phyloP scores from a whole-genome alignment of 1,284 basidiomycete genomes.

The Rhodotorula glutinis region DNA sequence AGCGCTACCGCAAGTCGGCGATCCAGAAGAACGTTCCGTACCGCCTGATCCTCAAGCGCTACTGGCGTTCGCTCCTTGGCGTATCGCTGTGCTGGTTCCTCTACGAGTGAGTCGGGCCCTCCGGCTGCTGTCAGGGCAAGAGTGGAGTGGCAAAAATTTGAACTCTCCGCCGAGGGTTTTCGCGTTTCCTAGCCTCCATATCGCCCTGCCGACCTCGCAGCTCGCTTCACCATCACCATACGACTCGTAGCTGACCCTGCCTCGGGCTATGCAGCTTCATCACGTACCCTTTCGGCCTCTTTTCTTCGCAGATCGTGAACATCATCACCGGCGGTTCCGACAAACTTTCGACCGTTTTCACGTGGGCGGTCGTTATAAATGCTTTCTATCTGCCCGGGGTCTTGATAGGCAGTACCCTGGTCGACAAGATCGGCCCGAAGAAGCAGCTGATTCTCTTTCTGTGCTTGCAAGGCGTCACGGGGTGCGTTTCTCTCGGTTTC shows the following conservation, averaged over 20 bases:
- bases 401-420: not conserved
- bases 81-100: constrained; percentile 61
- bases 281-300: constrained; percentile 16
- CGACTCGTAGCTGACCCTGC: too few relatives aligned
- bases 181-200: not conserved
- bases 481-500: too few relatives aligned
- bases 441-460: constrained; percentile 37
- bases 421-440: constrained; percentile 29
- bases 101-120: constrained; percentile 60
- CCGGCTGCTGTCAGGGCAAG: too few relatives aligned
- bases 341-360: constrained; percentile 59
- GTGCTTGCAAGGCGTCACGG: constrained; percentile 44
- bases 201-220: too few relatives aligned
- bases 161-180: too few relatives aligned
- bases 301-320: constrained; percentile 55
- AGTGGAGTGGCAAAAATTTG: too few relatives aligned
- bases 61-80: constrained; percentile 56
- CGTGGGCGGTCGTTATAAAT: constrained; percentile 55
- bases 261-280: constrained; percentile 10
- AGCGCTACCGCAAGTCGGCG: constrained; percentile 64
- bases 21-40: constrained; percentile 76
- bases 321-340: constrained; percentile 59
- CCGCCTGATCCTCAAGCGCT: constrained; percentile 71
- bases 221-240: too few relatives aligned
- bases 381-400: not conserved